Conservation (phyloP, 768 basidiomycete species). For the Mycena olivaceomarginata region DNA sequence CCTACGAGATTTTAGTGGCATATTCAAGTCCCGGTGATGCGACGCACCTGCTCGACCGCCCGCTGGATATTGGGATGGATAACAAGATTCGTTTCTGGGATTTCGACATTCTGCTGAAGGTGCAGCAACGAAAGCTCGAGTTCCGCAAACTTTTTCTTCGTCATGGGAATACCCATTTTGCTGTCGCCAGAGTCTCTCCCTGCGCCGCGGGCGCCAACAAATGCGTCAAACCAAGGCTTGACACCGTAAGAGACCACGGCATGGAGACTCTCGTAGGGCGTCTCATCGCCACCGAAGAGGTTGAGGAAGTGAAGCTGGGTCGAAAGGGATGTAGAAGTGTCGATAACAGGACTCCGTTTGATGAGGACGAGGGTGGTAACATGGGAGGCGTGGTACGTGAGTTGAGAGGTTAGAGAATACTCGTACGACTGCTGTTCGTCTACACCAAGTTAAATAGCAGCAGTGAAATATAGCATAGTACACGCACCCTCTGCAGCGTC, state of each 20-base stretch:
- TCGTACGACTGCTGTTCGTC: slow-evolving; percentile 82
- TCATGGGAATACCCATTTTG: slow-evolving; percentile 98
- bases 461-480: slow-evolving; percentile 21
- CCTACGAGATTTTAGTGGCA: slow-evolving; percentile 51
- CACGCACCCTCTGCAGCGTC: slow-evolving; percentile 84
- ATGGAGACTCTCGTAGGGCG: slow-evolving; percentile 96
- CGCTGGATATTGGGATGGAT: slow-evolving; percentile 94
- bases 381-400: slow-evolving; percentile 88
- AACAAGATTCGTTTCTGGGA: slow-evolving; percentile 95
- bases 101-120: slow-evolving; percentile 99
- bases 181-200: slow-evolving; percentile 84
- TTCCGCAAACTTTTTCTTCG: slow-evolving; percentile 99
- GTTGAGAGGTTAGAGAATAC: slow-evolving; percentile 82
- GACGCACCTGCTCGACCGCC: slow-evolving; percentile 83
- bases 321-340: slow-evolving; percentile 86
- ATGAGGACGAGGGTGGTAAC: slow-evolving; percentile 95
- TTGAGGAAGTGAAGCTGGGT: slow-evolving; percentile 94
- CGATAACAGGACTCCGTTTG: slow-evolving; percentile 91
- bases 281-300: slow-evolving; percentile 91
- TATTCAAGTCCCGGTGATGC: slow-evolving; percentile 25
- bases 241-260: slow-evolving; percentile 96
- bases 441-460: slow-evolving; percentile 52
- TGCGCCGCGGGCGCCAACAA: slow-evolving; percentile 88
- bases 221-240: slow-evolving; percentile 99
- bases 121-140: slow-evolving; percentile 95